A percentile compares a stretch with the other conserved stretches of the same genome.
These are phyloP conservation scores for Candida cerambycidarum DNA, from an alignment of 805 yeast species.

Conservation along the genomic window DNA sequence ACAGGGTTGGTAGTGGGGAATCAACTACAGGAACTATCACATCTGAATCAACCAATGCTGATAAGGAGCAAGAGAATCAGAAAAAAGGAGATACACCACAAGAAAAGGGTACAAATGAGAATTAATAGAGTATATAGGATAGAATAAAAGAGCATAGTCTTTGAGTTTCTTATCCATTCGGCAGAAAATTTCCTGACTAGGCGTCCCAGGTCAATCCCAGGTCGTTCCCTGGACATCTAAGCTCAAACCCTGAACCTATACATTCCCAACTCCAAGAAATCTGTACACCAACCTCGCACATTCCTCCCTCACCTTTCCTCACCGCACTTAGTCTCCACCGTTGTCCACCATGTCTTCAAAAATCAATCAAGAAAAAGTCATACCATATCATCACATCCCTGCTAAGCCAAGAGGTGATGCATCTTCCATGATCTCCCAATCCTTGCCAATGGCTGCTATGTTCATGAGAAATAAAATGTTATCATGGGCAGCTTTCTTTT, in stretches of 20 bases:
- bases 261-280: too few species aligned
- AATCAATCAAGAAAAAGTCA: constrained; percentile 33
- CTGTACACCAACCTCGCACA: too few species aligned
- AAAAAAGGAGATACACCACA: too few species aligned
- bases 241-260: too few species aligned
- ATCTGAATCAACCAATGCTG: neutral
- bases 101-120: too few species aligned
- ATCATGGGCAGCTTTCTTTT: constrained; percentile 56
- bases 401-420: constrained; percentile 49
- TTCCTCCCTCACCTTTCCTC: neutral
- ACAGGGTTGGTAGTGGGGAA: neutral
- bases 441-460: constrained; percentile 70
- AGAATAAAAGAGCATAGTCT: too few species aligned
- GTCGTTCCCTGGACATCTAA: too few species aligned
- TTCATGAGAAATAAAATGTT: constrained; percentile 58
- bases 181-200: too few species aligned
- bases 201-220: too few species aligned
- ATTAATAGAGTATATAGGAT: too few species aligned
- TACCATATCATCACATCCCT: constrained; percentile 47
- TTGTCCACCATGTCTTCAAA: constrained; percentile 17
- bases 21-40: neutral
- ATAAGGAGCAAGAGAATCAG: too few species aligned
- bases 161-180: too few species aligned
- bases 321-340: neutral
- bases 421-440: constrained; percentile 46